Conservation (phyloP, 1,139 yeast species). For the Pichia sp. region DNA sequence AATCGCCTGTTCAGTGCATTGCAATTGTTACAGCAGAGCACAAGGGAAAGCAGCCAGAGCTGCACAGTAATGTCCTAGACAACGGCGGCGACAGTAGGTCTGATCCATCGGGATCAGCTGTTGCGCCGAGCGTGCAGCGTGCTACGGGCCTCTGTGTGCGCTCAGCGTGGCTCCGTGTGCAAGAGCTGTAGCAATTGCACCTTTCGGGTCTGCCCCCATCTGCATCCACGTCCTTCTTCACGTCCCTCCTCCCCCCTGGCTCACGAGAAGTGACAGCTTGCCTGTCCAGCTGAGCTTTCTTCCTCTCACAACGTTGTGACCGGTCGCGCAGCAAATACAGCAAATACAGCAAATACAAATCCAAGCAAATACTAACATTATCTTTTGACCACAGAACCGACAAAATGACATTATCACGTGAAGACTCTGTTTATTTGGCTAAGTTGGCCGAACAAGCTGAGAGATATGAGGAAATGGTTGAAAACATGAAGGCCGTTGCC, state of each 20-base stretch:
- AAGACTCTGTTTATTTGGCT: conserved; percentile 97
- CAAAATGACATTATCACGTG: conserved; percentile 81
- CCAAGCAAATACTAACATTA: neutral
- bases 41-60: neutral
- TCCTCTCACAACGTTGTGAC: neutral
- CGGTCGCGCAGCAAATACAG: neutral
- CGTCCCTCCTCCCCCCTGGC: neutral
- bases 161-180: too few species aligned
- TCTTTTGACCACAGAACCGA: conserved; percentile 3
- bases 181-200: too few species aligned
- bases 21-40: neutral
- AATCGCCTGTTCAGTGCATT: too few species aligned
- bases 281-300: neutral
- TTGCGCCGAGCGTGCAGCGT: neutral
- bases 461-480: conserved; percentile 99
- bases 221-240: neutral
- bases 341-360: neutral
- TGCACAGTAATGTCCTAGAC: neutral
- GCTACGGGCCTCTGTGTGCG: neutral
- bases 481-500: conserved; percentile 96
- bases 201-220: neutral
- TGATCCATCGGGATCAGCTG: neutral
- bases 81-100: neutral
- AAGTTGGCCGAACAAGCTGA: conserved; percentile 99
- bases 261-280: neutral